phyloP scores from a whole-genome alignment of 805 yeast genomes.

The Kuraishia molischiana region DNA sequence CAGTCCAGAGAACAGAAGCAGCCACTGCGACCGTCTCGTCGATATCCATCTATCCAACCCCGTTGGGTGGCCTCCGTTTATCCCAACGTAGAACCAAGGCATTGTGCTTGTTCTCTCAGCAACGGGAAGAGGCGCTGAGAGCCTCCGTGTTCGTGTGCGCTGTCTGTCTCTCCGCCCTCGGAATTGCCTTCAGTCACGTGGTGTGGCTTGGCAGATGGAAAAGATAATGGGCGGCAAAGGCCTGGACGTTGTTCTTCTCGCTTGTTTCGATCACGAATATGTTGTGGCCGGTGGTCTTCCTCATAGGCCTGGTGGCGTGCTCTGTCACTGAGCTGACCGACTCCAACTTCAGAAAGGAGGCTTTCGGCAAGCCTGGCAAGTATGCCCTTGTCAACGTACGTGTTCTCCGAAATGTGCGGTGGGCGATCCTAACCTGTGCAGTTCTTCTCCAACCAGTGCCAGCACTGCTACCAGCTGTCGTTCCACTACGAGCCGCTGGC shows the following conservation, averaged over 20 bases:
- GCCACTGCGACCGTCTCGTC: constrained; percentile 1
- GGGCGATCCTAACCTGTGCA: constrained; percentile 8
- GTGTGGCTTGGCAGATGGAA: no score
- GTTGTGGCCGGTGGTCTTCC: background rate
- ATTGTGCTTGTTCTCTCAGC: background rate
- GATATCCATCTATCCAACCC: background rate
- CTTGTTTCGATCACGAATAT: background rate
- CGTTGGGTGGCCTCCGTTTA: background rate
- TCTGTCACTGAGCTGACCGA: constrained; percentile 2
- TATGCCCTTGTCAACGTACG: constrained; percentile 4
- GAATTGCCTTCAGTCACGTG: no score
- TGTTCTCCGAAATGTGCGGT: no score
- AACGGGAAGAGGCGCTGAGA: no score
- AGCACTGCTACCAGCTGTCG: constrained; percentile 33
- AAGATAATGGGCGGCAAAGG: background rate
- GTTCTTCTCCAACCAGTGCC: constrained; percentile 37
- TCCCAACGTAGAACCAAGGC: background rate
- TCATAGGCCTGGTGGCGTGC: no score
- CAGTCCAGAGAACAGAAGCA: constrained; percentile 5
- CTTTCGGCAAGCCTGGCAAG: constrained; percentile 3
- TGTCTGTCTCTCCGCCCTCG: no score
- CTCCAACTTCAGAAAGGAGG: background rate
- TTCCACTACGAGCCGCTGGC: constrained; percentile 36
- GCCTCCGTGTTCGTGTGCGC: no score
- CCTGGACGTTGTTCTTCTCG: background rate